Conservation (phyloP, 2,329 filamentous ascomycete genomes). For the Talaromyces sp. region DNA sequence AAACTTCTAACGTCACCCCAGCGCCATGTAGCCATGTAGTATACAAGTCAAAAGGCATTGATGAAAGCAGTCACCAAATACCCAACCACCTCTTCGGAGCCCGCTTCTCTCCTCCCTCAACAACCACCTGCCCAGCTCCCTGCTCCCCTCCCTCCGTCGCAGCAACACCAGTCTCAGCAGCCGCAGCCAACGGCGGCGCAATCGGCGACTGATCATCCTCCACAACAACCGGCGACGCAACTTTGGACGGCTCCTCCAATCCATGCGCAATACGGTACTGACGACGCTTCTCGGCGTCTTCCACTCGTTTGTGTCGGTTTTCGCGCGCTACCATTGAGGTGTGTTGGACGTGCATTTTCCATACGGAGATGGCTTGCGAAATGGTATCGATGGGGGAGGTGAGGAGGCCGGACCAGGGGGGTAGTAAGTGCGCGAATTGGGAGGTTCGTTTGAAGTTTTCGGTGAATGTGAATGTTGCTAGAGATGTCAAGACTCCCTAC, state of each 20-base stretch:
- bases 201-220: constrained; percentile 41
- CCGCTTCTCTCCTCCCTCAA: constrained; percentile 46
- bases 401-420: constrained; percentile 66
- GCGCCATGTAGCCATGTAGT: background rate
- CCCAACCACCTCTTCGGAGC: constrained; percentile 79
- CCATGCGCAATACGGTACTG: constrained; percentile 86
- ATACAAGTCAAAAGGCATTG: background rate
- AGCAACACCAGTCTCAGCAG: constrained; percentile 10
- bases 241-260: constrained; percentile 56
- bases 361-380: constrained; percentile 66
- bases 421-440: constrained; percentile 76
- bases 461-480: constrained; percentile 71
- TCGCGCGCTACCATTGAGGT: constrained; percentile 67
- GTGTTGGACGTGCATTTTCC: constrained; percentile 73
- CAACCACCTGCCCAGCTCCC: constrained; percentile 35
- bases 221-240: constrained; percentile 29
- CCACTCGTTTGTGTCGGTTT: constrained; percentile 68
- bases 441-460: constrained; percentile 77
- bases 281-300: constrained; percentile 83
- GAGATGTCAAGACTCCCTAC: constrained; percentile 64
- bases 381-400: constrained; percentile 68
- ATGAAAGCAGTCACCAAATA: constrained; percentile 60
- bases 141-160: constrained; percentile 26
- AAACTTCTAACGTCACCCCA: background rate
- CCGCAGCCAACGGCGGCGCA: constrained; percentile 31